A percentile compares a stretch with the other conserved stretches of the same genome.
Conservation (phyloP, 2,329 filamentous ascomycete genomes). For the Alternaria alternata region DNA sequence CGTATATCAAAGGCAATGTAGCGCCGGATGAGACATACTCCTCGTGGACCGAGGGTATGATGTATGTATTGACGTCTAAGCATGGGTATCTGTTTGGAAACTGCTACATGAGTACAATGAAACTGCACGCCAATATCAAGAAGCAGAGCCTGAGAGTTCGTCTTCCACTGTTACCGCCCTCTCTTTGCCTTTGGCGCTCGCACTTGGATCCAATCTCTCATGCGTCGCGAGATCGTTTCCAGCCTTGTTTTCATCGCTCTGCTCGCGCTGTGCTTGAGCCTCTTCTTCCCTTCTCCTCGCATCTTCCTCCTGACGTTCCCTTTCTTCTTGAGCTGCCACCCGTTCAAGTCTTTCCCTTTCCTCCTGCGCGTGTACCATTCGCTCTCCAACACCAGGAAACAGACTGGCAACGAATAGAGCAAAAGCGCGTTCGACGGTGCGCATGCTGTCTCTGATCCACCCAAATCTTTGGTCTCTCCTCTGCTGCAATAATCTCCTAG, state of each 20-base stretch:
- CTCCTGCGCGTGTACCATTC: slow-evolving; percentile 65
- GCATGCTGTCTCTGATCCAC: slow-evolving; percentile 48
- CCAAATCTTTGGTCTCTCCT: slow-evolving; percentile 38
- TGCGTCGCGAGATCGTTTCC: slow-evolving; percentile 16
- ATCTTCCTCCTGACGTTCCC: slow-evolving; percentile 26
- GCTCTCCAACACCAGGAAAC: slow-evolving; percentile 68
- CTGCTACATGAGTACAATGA: not conserved
- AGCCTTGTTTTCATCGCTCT: slow-evolving; percentile 22
- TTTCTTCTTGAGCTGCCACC: slow-evolving; percentile 38
- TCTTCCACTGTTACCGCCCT: slow-evolving; percentile 12
- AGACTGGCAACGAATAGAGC: slow-evolving; percentile 70
- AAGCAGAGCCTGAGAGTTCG: not conserved
- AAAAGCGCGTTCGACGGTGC: slow-evolving; percentile 62
- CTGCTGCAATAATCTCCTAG: slow-evolving; percentile 51
- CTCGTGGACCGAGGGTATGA: not conserved
- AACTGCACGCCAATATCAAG: not conserved
- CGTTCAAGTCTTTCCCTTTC: slow-evolving; percentile 52
- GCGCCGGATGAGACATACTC: not conserved
- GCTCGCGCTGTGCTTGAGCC: slow-evolving; percentile 13
- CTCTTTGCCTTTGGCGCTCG: slow-evolving; percentile 31
- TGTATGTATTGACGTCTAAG: not conserved
- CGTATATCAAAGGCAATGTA: not conserved
- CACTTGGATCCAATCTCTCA: not conserved
- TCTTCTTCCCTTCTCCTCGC: slow-evolving; percentile 17
- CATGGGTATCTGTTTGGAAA: not conserved